phyloP scores from a whole-genome alignment of 768 basidiomycete species.

The Scleroderma bovista region DNA sequence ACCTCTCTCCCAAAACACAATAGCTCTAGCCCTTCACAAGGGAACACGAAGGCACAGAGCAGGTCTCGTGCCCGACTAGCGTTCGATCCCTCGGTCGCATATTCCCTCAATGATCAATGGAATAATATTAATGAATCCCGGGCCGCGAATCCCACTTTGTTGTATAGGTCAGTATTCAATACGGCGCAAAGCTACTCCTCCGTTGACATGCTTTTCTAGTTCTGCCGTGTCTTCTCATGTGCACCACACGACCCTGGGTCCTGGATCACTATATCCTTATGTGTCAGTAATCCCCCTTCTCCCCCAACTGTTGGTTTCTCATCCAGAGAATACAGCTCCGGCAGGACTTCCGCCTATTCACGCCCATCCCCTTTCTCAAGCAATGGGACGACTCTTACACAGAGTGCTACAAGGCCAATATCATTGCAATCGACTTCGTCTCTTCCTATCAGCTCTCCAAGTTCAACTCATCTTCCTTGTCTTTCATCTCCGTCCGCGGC shows the following conservation, averaged over 20 bases:
- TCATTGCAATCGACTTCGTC: conserved; percentile 1
- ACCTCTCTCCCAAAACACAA: conserved; percentile 17
- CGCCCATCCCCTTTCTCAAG: conserved; percentile 6
- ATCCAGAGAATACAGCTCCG: background rate
- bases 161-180: conserved; percentile 50
- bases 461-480: conserved; percentile 3
- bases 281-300: conserved; percentile 15
- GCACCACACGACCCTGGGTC: conserved; percentile 8
- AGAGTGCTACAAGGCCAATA: background rate
- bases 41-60: conserved; percentile 4
- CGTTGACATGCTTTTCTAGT: conserved; percentile 25
- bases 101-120: conserved; percentile 21
- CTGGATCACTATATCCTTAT: conserved; percentile 9
- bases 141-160: conserved; percentile 29
- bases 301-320: background rate
- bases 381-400: background rate
- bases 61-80: conserved; percentile 14
- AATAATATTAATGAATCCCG: conserved; percentile 10
- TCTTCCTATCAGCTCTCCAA: background rate
- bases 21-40: conserved; percentile 9
- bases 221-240: conserved; percentile 51
- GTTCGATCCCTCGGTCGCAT: conserved; percentile 48
- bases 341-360: conserved; percentile 5
- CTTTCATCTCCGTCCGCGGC: background rate
- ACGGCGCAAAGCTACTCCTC: background rate